A percentile compares a stretch with the other conserved stretches of the same genome.
phyloP scores from a whole-genome alignment of 163 green algal species.

The Scenedesmus sp. region DNA sequence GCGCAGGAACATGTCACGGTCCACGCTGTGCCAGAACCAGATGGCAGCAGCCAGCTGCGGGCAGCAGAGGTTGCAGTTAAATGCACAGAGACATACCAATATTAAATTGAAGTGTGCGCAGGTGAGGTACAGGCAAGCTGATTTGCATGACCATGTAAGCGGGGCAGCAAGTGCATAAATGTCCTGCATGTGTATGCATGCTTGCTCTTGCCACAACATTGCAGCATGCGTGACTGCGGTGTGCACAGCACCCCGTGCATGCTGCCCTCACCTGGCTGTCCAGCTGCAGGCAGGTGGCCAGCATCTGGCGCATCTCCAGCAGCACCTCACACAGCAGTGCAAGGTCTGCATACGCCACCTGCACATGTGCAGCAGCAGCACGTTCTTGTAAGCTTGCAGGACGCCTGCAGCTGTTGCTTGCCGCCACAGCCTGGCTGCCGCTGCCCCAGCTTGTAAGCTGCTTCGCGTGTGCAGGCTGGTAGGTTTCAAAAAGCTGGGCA shows the following conservation, averaged over 20 bases:
- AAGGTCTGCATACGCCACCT: conserved; percentile 34
- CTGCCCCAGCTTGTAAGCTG: too few relatives aligned
- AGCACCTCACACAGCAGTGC: conserved; percentile 41
- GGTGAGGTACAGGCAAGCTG: too few relatives aligned
- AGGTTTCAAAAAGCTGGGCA: too few relatives aligned
- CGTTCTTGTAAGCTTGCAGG: not conserved
- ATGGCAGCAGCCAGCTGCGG: conserved; percentile 29
- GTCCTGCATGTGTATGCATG: not conserved
- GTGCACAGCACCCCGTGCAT: not conserved
- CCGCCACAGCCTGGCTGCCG: not conserved
- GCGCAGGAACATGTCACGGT: conserved; percentile 39
- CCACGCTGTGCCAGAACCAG: conserved; percentile 27
- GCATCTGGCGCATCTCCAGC: conserved; percentile 31
- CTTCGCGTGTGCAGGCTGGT: too few relatives aligned
- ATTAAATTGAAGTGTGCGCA: too few relatives aligned
- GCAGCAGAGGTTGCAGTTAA: not conserved
- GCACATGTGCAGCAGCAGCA: not conserved
- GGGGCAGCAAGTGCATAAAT: not conserved
- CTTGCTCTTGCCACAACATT: not conserved
- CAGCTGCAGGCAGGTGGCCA: not conserved
- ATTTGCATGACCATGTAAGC: too few relatives aligned
- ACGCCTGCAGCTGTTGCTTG: not conserved
- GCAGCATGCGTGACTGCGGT: not conserved
- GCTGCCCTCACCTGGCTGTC: conserved; percentile 26
- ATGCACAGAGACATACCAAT: not conserved